phyloP scores from a whole-genome alignment of 2,329 filamentous ascomycete species.

The Mycosphaerelloides madeirae region DNA sequence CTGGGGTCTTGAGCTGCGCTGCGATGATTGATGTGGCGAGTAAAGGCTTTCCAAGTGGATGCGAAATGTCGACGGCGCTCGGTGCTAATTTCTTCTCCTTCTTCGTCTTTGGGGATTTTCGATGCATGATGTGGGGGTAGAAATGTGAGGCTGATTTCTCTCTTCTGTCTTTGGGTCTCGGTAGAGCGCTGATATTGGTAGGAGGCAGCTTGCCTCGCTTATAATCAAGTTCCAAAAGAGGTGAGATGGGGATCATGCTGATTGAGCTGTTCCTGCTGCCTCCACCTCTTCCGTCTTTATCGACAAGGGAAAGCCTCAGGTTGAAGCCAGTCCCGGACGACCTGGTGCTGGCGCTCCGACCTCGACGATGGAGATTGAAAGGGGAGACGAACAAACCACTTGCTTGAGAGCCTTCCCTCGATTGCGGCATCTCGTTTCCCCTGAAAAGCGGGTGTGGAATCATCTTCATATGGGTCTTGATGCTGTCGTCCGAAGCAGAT shows the following conservation, averaged over 20 bases:
- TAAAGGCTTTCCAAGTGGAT: constrained; percentile 14
- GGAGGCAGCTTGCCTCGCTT: not conserved
- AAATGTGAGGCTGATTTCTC: constrained; percentile 9
- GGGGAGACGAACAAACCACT: constrained; percentile 1
- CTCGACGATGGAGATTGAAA: constrained; percentile 1
- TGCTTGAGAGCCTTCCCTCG: not conserved
- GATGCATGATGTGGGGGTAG: constrained; percentile 22
- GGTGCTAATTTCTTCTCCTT: constrained; percentile 7
- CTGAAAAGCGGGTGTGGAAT: constrained; percentile 30
- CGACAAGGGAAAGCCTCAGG: constrained; percentile 17
- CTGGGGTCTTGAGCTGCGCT: constrained; percentile 14
- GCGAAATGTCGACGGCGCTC: constrained; percentile 1
- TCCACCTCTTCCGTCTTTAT: not conserved
- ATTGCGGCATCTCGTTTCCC: constrained; percentile 11
- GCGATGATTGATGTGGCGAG: constrained; percentile 22
- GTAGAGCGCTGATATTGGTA: not conserved
- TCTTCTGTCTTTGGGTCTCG: constrained; percentile 1
- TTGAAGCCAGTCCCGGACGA: constrained; percentile 15
- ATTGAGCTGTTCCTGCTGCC: constrained; percentile 22
- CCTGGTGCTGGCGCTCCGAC: constrained; percentile 1
- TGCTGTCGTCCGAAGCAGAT: constrained; percentile 20
- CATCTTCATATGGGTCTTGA: constrained; percentile 29
- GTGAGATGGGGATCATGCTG: constrained; percentile 32
- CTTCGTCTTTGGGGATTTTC: constrained; percentile 15
- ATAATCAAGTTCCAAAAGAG: constrained; percentile 15